A percentile compares a stretch with the other conserved stretches of the same genome.
These are phyloP conservation scores for Conticribra weissflogii DNA, from an alignment of 108 stramenopile genomes.

Conservation along the genomic window DNA sequence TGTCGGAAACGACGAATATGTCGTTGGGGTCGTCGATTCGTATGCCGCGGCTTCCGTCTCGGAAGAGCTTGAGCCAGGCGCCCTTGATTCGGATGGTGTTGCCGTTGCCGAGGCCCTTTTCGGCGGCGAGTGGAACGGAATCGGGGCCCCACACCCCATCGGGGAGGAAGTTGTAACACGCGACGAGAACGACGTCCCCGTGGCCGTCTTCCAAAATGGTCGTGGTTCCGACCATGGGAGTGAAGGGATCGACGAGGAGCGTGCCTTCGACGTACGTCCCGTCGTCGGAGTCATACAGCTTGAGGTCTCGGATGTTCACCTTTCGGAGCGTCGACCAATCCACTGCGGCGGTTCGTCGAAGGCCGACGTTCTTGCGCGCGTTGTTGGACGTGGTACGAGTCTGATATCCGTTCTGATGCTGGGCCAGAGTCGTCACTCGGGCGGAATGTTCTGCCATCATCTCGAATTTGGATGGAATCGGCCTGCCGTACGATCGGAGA, in stretches of 20 bases:
- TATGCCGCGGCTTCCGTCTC: conserved; percentile 37
- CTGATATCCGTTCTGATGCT: too few relatives aligned
- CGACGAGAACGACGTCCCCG: conserved; percentile 17
- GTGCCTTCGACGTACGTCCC: conserved; percentile 25
- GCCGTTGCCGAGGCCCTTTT: conserved; percentile 28
- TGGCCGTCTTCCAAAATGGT: conserved; percentile 30
- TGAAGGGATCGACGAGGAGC: conserved; percentile 30
- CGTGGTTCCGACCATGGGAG: conserved; percentile 36
- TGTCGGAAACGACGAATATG: conserved; percentile 12
- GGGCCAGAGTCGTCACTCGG: too few relatives aligned
- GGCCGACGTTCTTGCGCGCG: conserved; percentile 9
- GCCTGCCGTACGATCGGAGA: too few relatives aligned
- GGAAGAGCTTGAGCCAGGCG: conserved; percentile 28
- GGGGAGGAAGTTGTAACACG: conserved; percentile 31
- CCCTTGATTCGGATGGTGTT: conserved; percentile 24
- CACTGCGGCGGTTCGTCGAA: background rate
- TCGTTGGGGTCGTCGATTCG: conserved; percentile 37
- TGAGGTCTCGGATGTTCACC: conserved; percentile 17
- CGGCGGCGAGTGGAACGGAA: conserved; percentile 25
- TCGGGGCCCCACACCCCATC: conserved; percentile 22
- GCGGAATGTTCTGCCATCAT: too few relatives aligned
- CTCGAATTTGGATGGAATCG: too few relatives aligned
- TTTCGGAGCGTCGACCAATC: conserved; percentile 22
- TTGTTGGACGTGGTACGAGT: conserved; percentile 11
- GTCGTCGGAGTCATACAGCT: conserved; percentile 23